phyloP scores from a whole-genome alignment of 305 asterid genomes.

The Nicotiana rustica region DNA sequence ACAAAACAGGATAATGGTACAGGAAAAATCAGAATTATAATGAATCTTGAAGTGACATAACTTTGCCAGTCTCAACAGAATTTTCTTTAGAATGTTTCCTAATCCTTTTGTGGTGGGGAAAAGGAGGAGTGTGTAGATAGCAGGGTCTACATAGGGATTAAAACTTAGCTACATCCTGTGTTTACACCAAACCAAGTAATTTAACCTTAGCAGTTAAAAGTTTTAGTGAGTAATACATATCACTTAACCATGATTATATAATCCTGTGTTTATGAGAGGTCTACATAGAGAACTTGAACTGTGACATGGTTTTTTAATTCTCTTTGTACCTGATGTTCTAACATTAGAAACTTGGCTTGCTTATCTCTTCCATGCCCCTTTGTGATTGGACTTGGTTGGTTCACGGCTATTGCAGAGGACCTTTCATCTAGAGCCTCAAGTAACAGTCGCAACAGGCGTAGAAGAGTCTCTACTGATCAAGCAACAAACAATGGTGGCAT shows the following conservation, averaged over 20 bases:
- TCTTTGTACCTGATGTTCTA: no score
- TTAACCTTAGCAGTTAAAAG: no score
- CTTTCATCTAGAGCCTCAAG: neutral
- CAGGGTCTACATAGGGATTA: neutral
- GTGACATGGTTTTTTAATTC: no score
- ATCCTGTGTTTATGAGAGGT: no score
- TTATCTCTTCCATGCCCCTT: neutral
- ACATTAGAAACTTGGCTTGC: neutral
- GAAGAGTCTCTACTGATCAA: constrained; percentile 26
- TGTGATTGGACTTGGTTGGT: neutral
- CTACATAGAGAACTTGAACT: no score
- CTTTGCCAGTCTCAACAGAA: neutral
- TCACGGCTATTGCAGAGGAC: constrained; percentile 13
- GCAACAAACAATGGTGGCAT: neutral
- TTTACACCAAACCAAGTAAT: no score
- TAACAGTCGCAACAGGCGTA: neutral
- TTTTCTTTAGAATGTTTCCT: neutral
- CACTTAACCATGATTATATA: no score
- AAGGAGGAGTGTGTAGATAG: neutral
- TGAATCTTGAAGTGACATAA: neutral
- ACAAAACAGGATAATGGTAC: neutral
- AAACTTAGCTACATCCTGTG: no score
- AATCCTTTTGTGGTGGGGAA: neutral
- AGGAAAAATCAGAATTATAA: neutral
- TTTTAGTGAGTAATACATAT: no score